Evolutionary conservation across 805 yeast species (phyloP).

Genomic region (Myxozyma vanderwaltii): DNA sequence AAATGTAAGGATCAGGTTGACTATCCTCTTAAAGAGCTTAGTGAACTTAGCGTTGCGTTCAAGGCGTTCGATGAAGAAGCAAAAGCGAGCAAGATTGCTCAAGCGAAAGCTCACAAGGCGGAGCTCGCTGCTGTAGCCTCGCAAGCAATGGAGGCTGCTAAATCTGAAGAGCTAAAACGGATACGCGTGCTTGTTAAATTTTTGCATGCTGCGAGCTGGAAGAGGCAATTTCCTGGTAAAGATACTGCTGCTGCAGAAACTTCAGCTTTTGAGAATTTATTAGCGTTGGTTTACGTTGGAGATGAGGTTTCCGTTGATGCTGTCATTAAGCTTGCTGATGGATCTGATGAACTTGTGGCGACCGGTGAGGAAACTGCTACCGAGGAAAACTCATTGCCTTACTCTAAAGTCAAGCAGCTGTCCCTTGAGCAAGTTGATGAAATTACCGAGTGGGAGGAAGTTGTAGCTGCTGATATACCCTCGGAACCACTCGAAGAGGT

Average conservation of each 20-base stretch:
- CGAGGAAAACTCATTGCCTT: slow-evolving; percentile 17
- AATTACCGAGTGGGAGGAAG: slow-evolving; percentile 4
- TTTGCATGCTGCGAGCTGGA: slow-evolving; percentile 42
- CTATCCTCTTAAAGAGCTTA: slow-evolving; percentile 43
- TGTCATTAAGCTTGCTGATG: slow-evolving; percentile 38
- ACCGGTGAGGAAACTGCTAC: slow-evolving; percentile 30
- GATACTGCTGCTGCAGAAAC: slow-evolving; percentile 33
- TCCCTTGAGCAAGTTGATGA: slow-evolving; percentile 24
- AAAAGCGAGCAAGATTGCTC: slow-evolving; percentile 22
- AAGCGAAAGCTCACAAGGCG: slow-evolving; percentile 21
- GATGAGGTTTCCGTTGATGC: slow-evolving; percentile 42
- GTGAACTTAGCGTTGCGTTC: slow-evolving; percentile 38
- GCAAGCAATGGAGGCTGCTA: slow-evolving; percentile 29
- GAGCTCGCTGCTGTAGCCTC: slow-evolving; percentile 17
- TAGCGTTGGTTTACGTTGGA: slow-evolving; percentile 40
- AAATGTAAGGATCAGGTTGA: slow-evolving; percentile 41
- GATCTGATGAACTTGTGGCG: slow-evolving; percentile 37
- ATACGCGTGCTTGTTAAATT: slow-evolving; percentile 38
- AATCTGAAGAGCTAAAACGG: slow-evolving; percentile 32
- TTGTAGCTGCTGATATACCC: not conserved
- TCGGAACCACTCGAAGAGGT: not conserved
- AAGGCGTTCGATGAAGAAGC: slow-evolving; percentile 29
- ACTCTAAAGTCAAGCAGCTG: slow-evolving; percentile 15
- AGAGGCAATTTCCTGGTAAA: slow-evolving; percentile 37
- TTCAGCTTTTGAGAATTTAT: slow-evolving; percentile 39